Evolutionary conservation across 1,139 yeast species (phyloP), one percentile per base, ranked within the genome.

Genomic region (Zygosaccharomyces pseudobailii): DNA sequence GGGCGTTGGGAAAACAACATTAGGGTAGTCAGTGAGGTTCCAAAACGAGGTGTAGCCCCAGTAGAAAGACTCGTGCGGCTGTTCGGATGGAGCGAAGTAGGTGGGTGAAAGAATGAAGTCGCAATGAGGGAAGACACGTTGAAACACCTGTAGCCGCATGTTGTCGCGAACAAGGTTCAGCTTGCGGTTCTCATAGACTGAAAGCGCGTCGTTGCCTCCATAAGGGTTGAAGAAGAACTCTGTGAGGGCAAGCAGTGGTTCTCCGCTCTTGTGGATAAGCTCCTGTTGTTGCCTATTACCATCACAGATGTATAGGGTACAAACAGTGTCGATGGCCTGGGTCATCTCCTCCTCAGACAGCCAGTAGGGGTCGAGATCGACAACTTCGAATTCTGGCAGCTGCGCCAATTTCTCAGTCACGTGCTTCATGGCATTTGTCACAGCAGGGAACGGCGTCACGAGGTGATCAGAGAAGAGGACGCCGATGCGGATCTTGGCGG

Each of bases 11-110:
- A 80, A 70, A 2, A 74, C 73, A 49, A 81, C 74, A 35, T 82
- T 73, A 41, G 88, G 85, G 57, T 79, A 71, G 61, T 83, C 88
- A 54, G 82, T 66, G 47, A 82, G 62, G 62, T 82, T 83, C 73
- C 80, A 84, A 55, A 84, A 74, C 0, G 87, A 67, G 9, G 89
- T 83, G 68, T 84, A 84, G 3, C 87, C 83, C 92, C 94, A 84
- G 66, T 83, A 82, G 61, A 76, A 78, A 9, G 84, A 76, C 45
- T 78, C 75, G 40, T 78, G 82, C 17, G 82, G 79, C 43, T 74
- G 76, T 20, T 90, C 88, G 5, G 94, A 89, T 45, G 82, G 85
- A 50, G 85, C 85, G 50, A 78, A 78, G 61, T 82, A 82, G 5
- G 81, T 74, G 40, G 95, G 94, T 45, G 83, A 73, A 42, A 87